phyloP scores from a whole-genome alignment of 2,329 filamentous ascomycete genomes.

The Arthrinium phaeospermum region DNA sequence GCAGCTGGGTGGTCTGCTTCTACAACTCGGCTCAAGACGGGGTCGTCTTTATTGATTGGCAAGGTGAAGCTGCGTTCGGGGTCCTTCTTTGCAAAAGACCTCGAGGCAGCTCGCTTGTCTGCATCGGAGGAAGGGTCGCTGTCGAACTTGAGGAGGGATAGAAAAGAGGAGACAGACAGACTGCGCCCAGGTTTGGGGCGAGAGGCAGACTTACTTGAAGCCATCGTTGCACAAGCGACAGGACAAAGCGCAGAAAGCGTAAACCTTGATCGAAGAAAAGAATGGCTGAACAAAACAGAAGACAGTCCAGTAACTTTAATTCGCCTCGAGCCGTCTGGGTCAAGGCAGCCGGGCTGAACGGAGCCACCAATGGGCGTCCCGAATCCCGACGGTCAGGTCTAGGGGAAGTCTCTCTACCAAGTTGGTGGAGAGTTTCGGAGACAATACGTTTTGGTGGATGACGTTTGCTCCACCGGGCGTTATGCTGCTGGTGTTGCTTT shows the following conservation, averaged over 20 bases:
- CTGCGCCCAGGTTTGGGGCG: conserved; percentile 23
- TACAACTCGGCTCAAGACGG: conserved; percentile 5
- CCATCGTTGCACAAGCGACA: conserved; percentile 24
- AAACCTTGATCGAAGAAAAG: conserved; percentile 12
- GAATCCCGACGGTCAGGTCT: conserved; percentile 19
- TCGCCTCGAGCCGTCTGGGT: conserved; percentile 3
- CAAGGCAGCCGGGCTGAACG: conserved; percentile 6
- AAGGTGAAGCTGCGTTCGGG: conserved; percentile 9
- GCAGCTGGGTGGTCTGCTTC: conserved; percentile 1
- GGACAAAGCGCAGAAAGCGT: not conserved
- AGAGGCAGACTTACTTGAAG: conserved; percentile 28
- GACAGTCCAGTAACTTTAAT: conserved; percentile 18
- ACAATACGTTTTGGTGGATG: conserved; percentile 18
- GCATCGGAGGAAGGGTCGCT: conserved; percentile 12
- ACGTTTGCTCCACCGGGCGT: conserved; percentile 19
- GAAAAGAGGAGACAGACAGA: conserved; percentile 24
- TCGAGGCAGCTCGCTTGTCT: conserved; percentile 13
- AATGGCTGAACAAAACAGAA: conserved; percentile 16
- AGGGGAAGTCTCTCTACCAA: conserved; percentile 19
- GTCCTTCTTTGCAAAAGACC: not conserved
- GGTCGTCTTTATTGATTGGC: conserved; percentile 8
- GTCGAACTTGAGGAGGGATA: conserved; percentile 21
- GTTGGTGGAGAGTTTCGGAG: conserved; percentile 19
- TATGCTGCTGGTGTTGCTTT: conserved; percentile 20
- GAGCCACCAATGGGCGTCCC: conserved; percentile 18